Base-by-base conservation (phyloP, 2,329 filamentous ascomycete genomes). In the Verticillium zaregamsianum region DNA sequence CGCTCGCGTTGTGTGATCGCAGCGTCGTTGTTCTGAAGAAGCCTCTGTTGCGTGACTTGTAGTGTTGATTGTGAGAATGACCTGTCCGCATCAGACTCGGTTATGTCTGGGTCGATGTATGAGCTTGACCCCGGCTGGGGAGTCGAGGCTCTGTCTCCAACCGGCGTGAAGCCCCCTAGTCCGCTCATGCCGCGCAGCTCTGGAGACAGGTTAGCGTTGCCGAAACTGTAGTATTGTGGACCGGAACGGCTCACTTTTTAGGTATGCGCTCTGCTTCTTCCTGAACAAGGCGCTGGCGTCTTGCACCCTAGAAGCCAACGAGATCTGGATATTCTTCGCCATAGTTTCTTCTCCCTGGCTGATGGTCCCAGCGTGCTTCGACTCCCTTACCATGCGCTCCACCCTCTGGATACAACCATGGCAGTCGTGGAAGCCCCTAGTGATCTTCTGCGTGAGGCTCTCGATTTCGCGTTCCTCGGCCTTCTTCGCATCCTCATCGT, bases 261-360 rank as follows among this genome's bases (percentile, higher is more conserved):
- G 78, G 77, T 99, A 99, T 59, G 90, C 90, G 73, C 93, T 94
- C 80, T 99, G 95, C 80, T 97, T 98, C 83, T 98, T 99, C 70
- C 95, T 86, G 74, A 99, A 99, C 65, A 86, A 84, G 33, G 95
- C 90, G 78, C 93, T 97, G 57, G 92, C 90, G 68, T 98, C 93
- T 75, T 97, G 93, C 0, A 98, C 92, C 64, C 92, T 84, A 1
- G 91, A 83, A 0, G 95, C 95, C 45, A 98, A 83, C 17, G 91
- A 95, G 66, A 96, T 92, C 75, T 98, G 93, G 63, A 99, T 91
- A 72, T 99, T 99, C 77, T 88, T 90, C 58, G 94, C 95, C 93
- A 99, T 98, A 14, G 87, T 91, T 78, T 97, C 93, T 74, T 99
- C 95, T 39, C 92, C 92, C 68, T 85, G 86, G 68, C 86, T 92